These are phyloP conservation scores for Trichosporon asahii DNA, from an alignment of 1,284 basidiomycete species.

Conservation along the genomic window DNA sequence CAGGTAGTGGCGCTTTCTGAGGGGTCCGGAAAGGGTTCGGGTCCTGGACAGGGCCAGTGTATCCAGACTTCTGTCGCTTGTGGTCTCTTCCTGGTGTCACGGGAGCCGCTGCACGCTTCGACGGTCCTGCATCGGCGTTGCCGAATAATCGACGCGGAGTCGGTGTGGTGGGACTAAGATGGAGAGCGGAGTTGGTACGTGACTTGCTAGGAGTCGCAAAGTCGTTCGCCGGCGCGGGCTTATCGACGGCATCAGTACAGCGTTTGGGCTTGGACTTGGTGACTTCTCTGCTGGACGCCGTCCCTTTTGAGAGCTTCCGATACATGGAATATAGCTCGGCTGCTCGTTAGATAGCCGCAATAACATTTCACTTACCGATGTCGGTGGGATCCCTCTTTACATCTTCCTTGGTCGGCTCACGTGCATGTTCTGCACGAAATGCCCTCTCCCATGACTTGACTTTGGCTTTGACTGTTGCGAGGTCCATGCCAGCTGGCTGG, in stretches of 20 bases:
- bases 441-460: slow-evolving; percentile 79
- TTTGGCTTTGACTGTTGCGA: slow-evolving; percentile 61
- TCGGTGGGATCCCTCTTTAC: slow-evolving; percentile 62
- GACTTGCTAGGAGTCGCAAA: not conserved
- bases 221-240: not conserved
- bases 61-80: slow-evolving; percentile 18
- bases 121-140: not conserved
- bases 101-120: not conserved
- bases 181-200: not conserved
- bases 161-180: not conserved
- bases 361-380: slow-evolving; percentile 60
- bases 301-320: slow-evolving; percentile 66
- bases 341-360: slow-evolving; percentile 38
- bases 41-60: slow-evolving; percentile 41
- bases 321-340: slow-evolving; percentile 78
- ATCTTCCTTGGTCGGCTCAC: slow-evolving; percentile 70
- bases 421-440: slow-evolving; percentile 62
- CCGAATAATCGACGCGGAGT: not conserved
- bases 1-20: slow-evolving; percentile 14
- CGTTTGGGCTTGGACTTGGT: not conserved
- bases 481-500: slow-evolving; percentile 16
- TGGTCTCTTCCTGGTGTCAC: not conserved
- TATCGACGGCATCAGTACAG: not conserved
- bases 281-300: slow-evolving; percentile 3
- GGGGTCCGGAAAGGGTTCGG: slow-evolving; percentile 45